A percentile compares a stretch with the other conserved stretches of the same genome.
These are phyloP conservation scores for Apiospora rasikravindrae DNA, from an alignment of 2,329 filamentous ascomycete genomes.

Conservation along the genomic window DNA sequence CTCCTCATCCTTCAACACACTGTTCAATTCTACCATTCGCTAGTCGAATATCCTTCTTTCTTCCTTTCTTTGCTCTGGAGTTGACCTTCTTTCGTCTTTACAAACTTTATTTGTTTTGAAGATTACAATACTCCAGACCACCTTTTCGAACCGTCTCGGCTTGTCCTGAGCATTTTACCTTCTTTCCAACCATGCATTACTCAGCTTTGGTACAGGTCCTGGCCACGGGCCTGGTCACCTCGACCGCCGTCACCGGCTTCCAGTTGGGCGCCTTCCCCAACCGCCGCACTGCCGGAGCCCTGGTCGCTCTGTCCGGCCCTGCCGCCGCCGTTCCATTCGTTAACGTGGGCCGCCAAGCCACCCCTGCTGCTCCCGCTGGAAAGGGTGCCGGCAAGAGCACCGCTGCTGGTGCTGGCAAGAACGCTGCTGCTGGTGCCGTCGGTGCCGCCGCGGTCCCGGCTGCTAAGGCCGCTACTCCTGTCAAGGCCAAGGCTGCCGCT, in stretches of 20 bases:
- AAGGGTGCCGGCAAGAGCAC: background rate
- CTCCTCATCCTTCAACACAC: conserved; percentile 9
- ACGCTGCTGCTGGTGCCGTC: background rate
- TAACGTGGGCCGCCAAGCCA: background rate
- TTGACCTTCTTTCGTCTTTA: conserved; percentile 10
- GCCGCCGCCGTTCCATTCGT: conserved; percentile 3
- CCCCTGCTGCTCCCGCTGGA: background rate
- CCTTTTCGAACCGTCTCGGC: background rate
- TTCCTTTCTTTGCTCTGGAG: conserved; percentile 13
- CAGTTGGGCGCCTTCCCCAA: background rate
- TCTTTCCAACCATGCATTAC: conserved; percentile 15
- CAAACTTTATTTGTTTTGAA: background rate
- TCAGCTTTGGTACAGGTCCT: conserved; percentile 10
- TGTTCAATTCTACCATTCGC: conserved; percentile 12
- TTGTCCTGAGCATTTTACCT: conserved; percentile 13
- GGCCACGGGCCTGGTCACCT: conserved; percentile 11
- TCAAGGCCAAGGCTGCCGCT: conserved; percentile 1
- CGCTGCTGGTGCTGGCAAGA: background rate
- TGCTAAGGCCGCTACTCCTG: conserved; percentile 3
- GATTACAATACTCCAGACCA: conserved; percentile 3
- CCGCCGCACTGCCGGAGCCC: background rate
- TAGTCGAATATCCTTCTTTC: conserved; percentile 17
- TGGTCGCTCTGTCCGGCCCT: background rate
- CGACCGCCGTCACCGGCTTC: conserved; percentile 12
- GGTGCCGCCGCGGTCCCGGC: background rate